Percentiles rank a stretch among this genome's conserved stretches.
These are phyloP conservation scores for Mycena chlorophos DNA, from an alignment of 768 basidiomycete species.

Conservation along the genomic window DNA sequence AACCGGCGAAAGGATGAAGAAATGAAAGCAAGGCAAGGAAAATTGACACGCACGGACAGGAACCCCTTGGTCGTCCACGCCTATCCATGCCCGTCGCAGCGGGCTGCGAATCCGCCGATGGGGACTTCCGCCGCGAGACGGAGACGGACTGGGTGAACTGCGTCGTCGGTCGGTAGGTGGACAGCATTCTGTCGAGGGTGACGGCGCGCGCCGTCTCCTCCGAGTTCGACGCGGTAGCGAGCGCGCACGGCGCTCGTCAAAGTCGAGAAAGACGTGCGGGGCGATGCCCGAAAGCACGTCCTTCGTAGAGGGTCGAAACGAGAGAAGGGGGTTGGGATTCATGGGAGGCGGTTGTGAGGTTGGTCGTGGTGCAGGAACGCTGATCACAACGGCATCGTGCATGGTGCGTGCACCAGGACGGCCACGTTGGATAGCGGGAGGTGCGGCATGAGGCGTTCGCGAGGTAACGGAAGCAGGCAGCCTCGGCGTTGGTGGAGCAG, in stretches of 20 bases:
- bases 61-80: constrained; percentile 5
- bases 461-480: background rate
- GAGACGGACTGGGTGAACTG: background rate
- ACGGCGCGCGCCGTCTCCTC: background rate
- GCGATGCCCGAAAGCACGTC: constrained; percentile 22
- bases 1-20: background rate
- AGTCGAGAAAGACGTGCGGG: constrained; percentile 19
- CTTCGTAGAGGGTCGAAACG: constrained; percentile 19
- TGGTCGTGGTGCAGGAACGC: constrained; percentile 10
- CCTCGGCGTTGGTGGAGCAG: background rate
- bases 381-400: too few relatives aligned
- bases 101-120: constrained; percentile 7
- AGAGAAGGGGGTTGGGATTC: constrained; percentile 12
- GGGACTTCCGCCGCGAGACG: background rate
- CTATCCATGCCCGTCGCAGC: constrained; percentile 8
- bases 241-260: constrained; percentile 10
- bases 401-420: background rate
- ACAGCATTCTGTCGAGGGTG: background rate
- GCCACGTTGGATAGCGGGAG: background rate
- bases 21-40: background rate
- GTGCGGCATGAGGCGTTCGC: background rate
- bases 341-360: constrained; percentile 7
- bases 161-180: background rate
- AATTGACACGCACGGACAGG: constrained; percentile 6
- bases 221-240: background rate